Base-by-base conservation (phyloP, 208 protist species). In the Naegleria lovaniensis region DNA sequence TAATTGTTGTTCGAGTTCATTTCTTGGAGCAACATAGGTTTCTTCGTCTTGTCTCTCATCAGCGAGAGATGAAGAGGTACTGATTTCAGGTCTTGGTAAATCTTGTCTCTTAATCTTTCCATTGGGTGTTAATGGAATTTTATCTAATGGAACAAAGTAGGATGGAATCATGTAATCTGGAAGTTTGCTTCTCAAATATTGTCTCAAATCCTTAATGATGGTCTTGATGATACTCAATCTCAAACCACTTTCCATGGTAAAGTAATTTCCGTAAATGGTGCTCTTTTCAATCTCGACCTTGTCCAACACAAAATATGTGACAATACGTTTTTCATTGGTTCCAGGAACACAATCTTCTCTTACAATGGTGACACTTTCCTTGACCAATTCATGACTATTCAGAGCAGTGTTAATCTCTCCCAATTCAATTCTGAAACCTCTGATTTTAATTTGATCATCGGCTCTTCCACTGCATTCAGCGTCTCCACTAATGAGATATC, bases 361-460 rank as follows among this genome's bases (percentile, higher is more conserved):
- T 0, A 94, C 94, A 22, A 94, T 91, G 4, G 93, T 94, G 11
- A 95, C 94, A 83, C 90, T 93, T 90, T 95, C 94, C 85, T 95
- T 95, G 38, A 95, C 92, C 13, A 29, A 48, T 9, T 88, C 75
- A 33, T 95, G 94, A 59, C 84, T 88, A 5, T 76, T 38, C 36
- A 95, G 85, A n/a, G 55, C 52, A 25, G 94, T 93, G 41, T 95
- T 95, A 58, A 95, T 94, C 55, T 95, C 94, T 51, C 94, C 94
- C 36, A 95, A 90, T 86, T 95, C 94, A 33, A 95, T 95, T 13
- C 94, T 84, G 92, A 96, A 96, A 36, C 94, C 94, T 22, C 94
- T 52, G 58, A 95, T 96, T 85, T 95, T 95, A 29, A 95, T 86
- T 91, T 95, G 94, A 59, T 94, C 93, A 88, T 94, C 93, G 15